Evolutionary conservation across 306 rosid genomes (phyloP), one percentile per base, ranked within the genome.

Genomic region (Quercus mongolica): DNA sequence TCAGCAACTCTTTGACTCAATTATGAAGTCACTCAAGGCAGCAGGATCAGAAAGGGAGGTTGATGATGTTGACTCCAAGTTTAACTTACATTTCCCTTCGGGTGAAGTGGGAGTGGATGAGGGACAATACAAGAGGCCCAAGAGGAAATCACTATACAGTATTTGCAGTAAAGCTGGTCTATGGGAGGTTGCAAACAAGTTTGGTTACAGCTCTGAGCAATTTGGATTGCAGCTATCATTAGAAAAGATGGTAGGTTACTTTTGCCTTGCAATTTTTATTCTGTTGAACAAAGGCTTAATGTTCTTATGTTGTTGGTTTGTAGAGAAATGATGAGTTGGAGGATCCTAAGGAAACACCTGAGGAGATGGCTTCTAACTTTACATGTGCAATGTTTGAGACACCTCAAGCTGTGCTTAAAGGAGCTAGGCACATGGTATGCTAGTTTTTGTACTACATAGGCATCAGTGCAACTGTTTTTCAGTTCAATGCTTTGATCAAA

Each of bases 1-100:
- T 83, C 87, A 86, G 73, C 92, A 89, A 74, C 83, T 91, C 83
- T 95, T 90, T 85, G 99, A 93, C 67, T 95, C 99, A 46, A 86
- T 91, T 75, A 95, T 91, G 91, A 91, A 88, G 85, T 89, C 94
- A 2, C 85, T 95, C 71, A 90, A 91, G 90, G 97, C 92, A 76
- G 99, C 99, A 68, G 98, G 90, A 81, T 87, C 99, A 21, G 99
- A 95, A 83, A 88, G 98, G 75, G 99, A 95, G 89, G 92, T 95
- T 83, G 99, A 95, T 71, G 99, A 95, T 78, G 99, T 95, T 82
- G 99, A 95, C 89, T 90, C 94, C 31, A 95, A 93, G 85, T 95
- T 95, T 83, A 95, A 95, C 88, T 79, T 95, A 85, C 99, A 95
- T 89, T 95, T 95, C 76, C 99, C 99, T 23, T 83, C 97, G 3